Conservation (phyloP, 2,329 filamentous ascomycete species). For the Fusarium solani-melongenae region DNA sequence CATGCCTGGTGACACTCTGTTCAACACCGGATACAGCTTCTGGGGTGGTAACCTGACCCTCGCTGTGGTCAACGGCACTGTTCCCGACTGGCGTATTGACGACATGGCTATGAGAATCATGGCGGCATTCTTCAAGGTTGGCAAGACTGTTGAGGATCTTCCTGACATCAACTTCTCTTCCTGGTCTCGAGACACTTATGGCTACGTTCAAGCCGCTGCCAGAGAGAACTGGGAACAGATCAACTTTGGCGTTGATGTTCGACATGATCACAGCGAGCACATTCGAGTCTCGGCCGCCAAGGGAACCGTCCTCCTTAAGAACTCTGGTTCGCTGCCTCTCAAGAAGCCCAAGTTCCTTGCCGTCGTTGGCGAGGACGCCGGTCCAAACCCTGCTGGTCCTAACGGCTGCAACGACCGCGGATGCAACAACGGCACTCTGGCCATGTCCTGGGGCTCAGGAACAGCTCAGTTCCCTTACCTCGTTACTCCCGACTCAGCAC, state of each 20-base stretch:
- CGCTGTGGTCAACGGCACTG: conserved; percentile 87
- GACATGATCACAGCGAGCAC: conserved; percentile 74
- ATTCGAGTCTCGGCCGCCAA: conserved; percentile 83
- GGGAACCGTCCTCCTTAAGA: conserved; percentile 91
- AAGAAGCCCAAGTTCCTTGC: conserved; percentile 79
- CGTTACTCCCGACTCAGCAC: conserved; percentile 76
- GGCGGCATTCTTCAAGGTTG: conserved; percentile 76
- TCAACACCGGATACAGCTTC: conserved; percentile 77
- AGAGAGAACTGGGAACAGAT: conserved; percentile 73
- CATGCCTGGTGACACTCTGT: conserved; percentile 87
- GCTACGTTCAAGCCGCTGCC: conserved; percentile 73
- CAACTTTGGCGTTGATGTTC: conserved; percentile 88
- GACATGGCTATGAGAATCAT: conserved; percentile 92
- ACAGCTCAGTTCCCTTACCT: conserved; percentile 81
- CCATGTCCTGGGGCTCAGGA: conserved; percentile 84
- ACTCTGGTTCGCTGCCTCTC: conserved; percentile 80
- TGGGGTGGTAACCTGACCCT: conserved; percentile 92
- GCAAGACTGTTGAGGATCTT: conserved; percentile 60
- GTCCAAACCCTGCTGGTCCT: conserved; percentile 77
- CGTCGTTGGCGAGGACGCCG: conserved; percentile 86
- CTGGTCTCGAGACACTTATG: conserved; percentile 83
- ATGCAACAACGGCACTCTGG: conserved; percentile 70
- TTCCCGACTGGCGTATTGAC: conserved; percentile 88
- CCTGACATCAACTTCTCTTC: conserved; percentile 83
- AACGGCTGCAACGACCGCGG: conserved; percentile 81